Conservation (phyloP, 140 eudicot genomes). For the Oenanthe javanica region DNA sequence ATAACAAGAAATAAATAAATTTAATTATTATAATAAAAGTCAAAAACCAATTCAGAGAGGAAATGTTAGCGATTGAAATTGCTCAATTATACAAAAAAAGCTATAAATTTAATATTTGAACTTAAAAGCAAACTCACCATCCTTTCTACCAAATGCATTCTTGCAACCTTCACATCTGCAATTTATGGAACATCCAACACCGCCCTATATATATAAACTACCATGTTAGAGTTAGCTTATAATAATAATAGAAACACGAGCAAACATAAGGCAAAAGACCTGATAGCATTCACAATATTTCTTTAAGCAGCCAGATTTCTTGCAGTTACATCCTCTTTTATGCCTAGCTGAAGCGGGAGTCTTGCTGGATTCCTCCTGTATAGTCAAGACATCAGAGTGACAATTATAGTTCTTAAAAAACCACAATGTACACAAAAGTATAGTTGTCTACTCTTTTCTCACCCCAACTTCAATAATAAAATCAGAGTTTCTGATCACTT, state of each 20-base stretch:
- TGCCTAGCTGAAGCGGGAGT: constrained; percentile 99
- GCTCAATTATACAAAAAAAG: not conserved
- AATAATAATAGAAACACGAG: constrained; percentile 6
- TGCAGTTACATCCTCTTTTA: constrained; percentile 98
- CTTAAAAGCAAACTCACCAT: constrained; percentile 48
- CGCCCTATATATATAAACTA: constrained; percentile 1
- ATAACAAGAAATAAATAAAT: not conserved
- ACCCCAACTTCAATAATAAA: constrained; percentile 48
- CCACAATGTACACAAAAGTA: constrained; percentile 5
- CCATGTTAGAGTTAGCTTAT: constrained; percentile 20
- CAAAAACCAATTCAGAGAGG: not conserved
- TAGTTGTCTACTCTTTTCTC: constrained; percentile 5
- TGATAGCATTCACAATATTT: constrained; percentile 99
- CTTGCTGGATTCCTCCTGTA: constrained; percentile 76
- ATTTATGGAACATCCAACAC: constrained; percentile 15
- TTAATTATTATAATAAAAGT: not conserved
- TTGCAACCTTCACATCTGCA: constrained; percentile 18
- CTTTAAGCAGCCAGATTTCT: constrained; percentile 94
- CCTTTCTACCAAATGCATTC: constrained; percentile 31
- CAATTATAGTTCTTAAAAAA: not conserved
- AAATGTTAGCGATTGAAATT: not conserved
- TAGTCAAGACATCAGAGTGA: constrained; percentile 3
- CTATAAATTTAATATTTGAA: not conserved
- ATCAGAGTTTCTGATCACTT: constrained; percentile 79
- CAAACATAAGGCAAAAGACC: constrained; percentile 34